Evolutionary conservation across 805 yeast species (phyloP), one percentile per base, ranked within the genome.

Genomic region (Allodekkera sacchari): DNA sequence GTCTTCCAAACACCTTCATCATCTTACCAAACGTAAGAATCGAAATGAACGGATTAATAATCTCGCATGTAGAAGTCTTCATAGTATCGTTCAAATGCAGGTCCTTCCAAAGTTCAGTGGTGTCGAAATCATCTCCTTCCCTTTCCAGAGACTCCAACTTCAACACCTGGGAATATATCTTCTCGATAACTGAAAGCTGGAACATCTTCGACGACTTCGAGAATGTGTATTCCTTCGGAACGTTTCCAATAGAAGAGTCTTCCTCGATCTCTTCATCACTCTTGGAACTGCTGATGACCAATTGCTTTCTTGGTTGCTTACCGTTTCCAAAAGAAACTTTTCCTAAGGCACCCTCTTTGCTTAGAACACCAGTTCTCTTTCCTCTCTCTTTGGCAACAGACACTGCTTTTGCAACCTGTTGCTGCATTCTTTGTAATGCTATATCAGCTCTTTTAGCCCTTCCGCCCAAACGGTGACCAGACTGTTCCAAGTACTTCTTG

Each of bases 391-490:
- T 83, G 16, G 96, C 98, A 24, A 84, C 89, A 33, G 89, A 83
- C 12, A 89, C 96, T 11, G 97, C 97, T 49, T 83, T 84, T 51
- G 87, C 94, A 32, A 89, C 95, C 63, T 89, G 97, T 55, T 87
- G 95, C 61, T 89, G 96, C 95, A 92, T 84, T 66, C 96, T 78
- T 64, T 84, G 95, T 48, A 88, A 68, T 1, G 95, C 96, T 42
- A 85, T 77, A 56, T 84, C 94, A 7, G 88, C 89, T 54, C 89
- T 68, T 59, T 77, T 81, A 41, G 76, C 66, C 55, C 87, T 75
- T 31, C 94, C 94, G 47, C 94, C 94, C 35, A 83, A 64, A 58
- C 92, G 74, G 58, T 84, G 94, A 32, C 95, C 95, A 36, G 94
- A 79, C 53, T 82, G 94, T 49, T 84, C 92, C 52, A 87, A 63